Conservation (phyloP, 1,284 basidiomycete species). For the Melampsora americana region DNA sequence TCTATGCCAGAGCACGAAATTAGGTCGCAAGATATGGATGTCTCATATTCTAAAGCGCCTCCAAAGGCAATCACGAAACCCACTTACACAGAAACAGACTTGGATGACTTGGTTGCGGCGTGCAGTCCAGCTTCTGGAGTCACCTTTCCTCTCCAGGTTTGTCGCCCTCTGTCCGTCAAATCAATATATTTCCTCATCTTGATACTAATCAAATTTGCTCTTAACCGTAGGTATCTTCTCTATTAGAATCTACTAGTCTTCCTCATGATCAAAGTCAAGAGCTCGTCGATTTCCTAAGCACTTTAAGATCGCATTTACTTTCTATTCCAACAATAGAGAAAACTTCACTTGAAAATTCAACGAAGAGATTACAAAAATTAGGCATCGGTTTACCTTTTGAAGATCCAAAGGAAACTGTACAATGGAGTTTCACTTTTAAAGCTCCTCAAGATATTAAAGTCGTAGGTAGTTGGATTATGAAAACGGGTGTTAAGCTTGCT, state of each 20-base stretch:
- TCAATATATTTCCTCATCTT: not conserved
- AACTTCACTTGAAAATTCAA: conserved; percentile 27
- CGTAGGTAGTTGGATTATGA: conserved; percentile 54
- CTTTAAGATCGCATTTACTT: conserved; percentile 17
- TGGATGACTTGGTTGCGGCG: conserved; percentile 1
- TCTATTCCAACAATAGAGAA: conserved; percentile 26
- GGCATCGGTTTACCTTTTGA: conserved; percentile 51
- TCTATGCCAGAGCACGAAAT: too few species aligned
- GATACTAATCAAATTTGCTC: not conserved
- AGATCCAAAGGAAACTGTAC: conserved; percentile 49
- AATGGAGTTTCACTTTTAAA: conserved; percentile 52
- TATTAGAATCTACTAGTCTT: not conserved
- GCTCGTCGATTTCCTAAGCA: not conserved
- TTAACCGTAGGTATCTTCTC: not conserved
- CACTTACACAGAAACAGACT: not conserved
- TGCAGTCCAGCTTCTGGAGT: conserved; percentile 1
- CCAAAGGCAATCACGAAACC: not conserved
- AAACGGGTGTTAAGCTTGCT: conserved; percentile 49
- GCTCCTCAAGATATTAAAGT: conserved; percentile 51
- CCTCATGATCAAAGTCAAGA: conserved; percentile 1
- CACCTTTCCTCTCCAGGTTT: not conserved
- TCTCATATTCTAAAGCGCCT: not conserved
- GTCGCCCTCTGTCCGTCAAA: not conserved
- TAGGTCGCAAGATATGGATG: too few species aligned
- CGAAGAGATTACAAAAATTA: conserved; percentile 46